Base-by-base conservation (phyloP, 2,329 filamentous ascomycete genomes). In the Anisogramma anomala region DNA sequence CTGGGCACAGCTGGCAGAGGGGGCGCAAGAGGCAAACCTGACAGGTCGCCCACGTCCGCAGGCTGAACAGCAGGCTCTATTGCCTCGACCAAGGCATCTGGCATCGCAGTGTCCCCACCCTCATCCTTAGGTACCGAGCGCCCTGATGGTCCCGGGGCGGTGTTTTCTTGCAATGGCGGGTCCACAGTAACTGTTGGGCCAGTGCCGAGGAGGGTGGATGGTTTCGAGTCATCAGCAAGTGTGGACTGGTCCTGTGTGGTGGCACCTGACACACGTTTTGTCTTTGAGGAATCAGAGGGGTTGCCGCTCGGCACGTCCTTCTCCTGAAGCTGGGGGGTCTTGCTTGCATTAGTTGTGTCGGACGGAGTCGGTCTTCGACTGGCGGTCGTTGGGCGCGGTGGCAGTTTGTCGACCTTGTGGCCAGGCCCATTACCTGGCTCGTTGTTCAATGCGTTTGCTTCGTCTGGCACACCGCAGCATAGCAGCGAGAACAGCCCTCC, bases 41-140 rank as follows among this genome's bases (percentile, higher is more conserved):
- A 50, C 28, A 64, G 61, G 20, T 65, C 59, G 41, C 59, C 57
- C 20, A 33, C n/a, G 2, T 47, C 44, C 6, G 41, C 30, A 22
- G 44, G 44, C 15, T 47, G 44, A 13, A 34, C 38, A 7, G 31
- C 23, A 14, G 44, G 44, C 27, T 47, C 44, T 19, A 41, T 40
- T n/a, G 44, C 34, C 34, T 41, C 25, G n/a, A 70, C 67, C 22
- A 73, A 70, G 31, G 67, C 68, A 57, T 84, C 81, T 26, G 69
- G 68, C 75, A 85, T 84, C 41, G 78, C 69, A 41, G 80, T 67
- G 57, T 85, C 79, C 19, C 74, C 70, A 50, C 79, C 74, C 3
- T 72, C 58, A 47, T 67, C 60, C 48, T 64, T 66, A 35, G 49
- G 48, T 33, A 46, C 49, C 37, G 46, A 13, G 13, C 28, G 32